Conservation (phyloP, 805 yeast species). For the Saturnispora sekii region DNA sequence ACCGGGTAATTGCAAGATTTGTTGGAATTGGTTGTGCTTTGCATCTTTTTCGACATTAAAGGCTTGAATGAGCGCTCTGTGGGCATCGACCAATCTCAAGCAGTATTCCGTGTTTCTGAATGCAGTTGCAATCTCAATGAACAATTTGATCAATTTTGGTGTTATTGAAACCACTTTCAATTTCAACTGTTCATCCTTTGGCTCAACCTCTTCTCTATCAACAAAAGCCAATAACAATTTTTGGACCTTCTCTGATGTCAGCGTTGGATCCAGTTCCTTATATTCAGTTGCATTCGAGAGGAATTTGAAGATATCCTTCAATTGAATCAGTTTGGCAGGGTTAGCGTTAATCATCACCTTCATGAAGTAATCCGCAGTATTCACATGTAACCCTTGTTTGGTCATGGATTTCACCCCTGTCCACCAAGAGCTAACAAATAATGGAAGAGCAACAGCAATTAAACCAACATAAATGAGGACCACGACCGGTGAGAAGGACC, state of each 20-base stretch:
- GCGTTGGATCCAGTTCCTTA: slow-evolving; percentile 30
- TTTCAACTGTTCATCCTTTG: slow-evolving; percentile 31
- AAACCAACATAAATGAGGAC: slow-evolving; percentile 54
- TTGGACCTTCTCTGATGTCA: slow-evolving; percentile 38
- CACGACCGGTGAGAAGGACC: slow-evolving; percentile 58
- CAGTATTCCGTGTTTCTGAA: slow-evolving; percentile 69
- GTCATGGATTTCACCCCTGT: slow-evolving; percentile 67
- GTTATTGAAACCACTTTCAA: slow-evolving; percentile 51
- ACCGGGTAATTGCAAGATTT: slow-evolving; percentile 73
- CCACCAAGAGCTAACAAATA: slow-evolving; percentile 88
- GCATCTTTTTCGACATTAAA: slow-evolving; percentile 35
- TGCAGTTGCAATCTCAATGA: slow-evolving; percentile 70
- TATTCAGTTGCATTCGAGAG: slow-evolving; percentile 63
- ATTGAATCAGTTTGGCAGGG: slow-evolving; percentile 56
- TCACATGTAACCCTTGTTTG: slow-evolving; percentile 69
- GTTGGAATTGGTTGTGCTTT: slow-evolving; percentile 40
- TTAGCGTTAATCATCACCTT: slow-evolving; percentile 63
- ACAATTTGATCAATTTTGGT: slow-evolving; percentile 57
- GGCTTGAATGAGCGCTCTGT: slow-evolving; percentile 69
- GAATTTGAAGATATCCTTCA: slow-evolving; percentile 48
- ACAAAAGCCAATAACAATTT: slow-evolving; percentile 49
- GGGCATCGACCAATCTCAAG: slow-evolving; percentile 49
- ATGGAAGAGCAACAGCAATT: slow-evolving; percentile 74
- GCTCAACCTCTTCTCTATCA: slow-evolving; percentile 34
- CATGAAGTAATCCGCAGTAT: slow-evolving; percentile 73